Conservation (phyloP, 768 basidiomycete species). For the Crassisporium funariophilum region DNA sequence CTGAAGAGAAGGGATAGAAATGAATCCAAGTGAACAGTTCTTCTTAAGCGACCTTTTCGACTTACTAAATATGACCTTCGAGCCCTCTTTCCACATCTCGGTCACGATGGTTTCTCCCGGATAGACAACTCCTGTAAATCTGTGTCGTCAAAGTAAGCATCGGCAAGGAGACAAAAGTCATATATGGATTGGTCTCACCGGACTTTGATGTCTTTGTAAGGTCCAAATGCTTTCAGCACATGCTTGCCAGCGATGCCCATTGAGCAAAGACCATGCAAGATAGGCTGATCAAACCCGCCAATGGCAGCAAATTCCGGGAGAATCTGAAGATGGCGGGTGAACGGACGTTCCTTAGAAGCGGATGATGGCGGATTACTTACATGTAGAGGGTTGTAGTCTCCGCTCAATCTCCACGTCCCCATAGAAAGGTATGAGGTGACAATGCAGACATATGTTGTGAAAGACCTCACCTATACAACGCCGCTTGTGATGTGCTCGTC, state of each 20-base stretch:
- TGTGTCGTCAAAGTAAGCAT: slow-evolving; percentile 23
- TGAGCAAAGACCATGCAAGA: slow-evolving; percentile 85
- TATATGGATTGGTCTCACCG: slow-evolving; percentile 65
- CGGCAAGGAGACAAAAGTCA: background rate
- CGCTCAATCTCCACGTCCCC: slow-evolving; percentile 66
- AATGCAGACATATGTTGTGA: slow-evolving; percentile 1
- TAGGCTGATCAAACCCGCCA: slow-evolving; percentile 93
- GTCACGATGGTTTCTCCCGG: slow-evolving; percentile 96
- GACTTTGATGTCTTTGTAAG: slow-evolving; percentile 93
- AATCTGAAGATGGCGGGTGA: slow-evolving; percentile 73
- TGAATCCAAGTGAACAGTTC: background rate
- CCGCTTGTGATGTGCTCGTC: slow-evolving; percentile 81
- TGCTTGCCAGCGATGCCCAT: slow-evolving; percentile 96
- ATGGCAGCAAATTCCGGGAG: slow-evolving; percentile 92
- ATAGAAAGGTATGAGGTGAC: background rate
- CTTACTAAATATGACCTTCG: slow-evolving; percentile 90
- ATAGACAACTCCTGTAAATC: slow-evolving; percentile 89
- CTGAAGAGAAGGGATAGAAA: slow-evolving; percentile 41
- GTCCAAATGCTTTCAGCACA: slow-evolving; percentile 82
- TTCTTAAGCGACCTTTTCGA: slow-evolving; percentile 24
- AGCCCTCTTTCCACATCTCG: slow-evolving; percentile 97
- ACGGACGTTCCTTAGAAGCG: background rate
- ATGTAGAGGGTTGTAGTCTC: slow-evolving; percentile 91
- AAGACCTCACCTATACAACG: slow-evolving; percentile 88
- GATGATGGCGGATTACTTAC: slow-evolving; percentile 40